Evolutionary conservation across 257 asterid species (phyloP), one percentile per base, ranked within the genome.

Genomic region (Oldenlandia corymbosa): DNA sequence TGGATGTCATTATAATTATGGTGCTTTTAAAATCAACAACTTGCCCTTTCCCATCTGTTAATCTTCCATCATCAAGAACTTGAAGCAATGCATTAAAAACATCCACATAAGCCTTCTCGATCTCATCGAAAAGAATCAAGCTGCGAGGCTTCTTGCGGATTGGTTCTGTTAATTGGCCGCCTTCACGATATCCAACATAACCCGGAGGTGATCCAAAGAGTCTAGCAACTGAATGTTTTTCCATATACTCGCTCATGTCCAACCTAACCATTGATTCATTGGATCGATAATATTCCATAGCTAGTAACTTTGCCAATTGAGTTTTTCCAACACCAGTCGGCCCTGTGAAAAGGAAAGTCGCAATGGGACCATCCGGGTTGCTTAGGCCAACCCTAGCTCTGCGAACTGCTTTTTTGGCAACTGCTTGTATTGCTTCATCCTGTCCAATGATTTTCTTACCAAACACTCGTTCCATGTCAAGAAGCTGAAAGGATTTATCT

Each of bases 301-400:
- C 96, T 51, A 92, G 77, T 20, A 97, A 96, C 83, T 92, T 92
- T 0, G 99, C 95, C 10, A 92, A 95, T 73, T 92, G 97, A 0
- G 97, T 92, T 50, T 89, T 92, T 1, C 96, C 99, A 36, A 92
- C 99, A 52, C 99, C 99, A 1, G 99, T 89, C 5, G 97, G 96
- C 8, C 99, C 97, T 72, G 89, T 65, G 78, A 92, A 92, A 4
- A 92, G 86, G 80, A 92, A 92, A 5, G 96, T 87, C 21, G 97
- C 95, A 0, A 91, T 89, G 0, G 99, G 97, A 61, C 89, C 97
- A n/a, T 87, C 94, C 7, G 96, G 86, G 68, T 95, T 68, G 32
- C 96, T 96, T 7, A 89, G 71, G 7, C 99, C 97, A 0, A 95
- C 97, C 34, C 97, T 75, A 0, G 99, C 87, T 46, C 99, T 81